Percentiles rank a stretch among this genome's conserved stretches.
Evolutionary conservation across 768 basidiomycete genomes (phyloP).

Genomic region (Lentinula raphanica): DNA sequence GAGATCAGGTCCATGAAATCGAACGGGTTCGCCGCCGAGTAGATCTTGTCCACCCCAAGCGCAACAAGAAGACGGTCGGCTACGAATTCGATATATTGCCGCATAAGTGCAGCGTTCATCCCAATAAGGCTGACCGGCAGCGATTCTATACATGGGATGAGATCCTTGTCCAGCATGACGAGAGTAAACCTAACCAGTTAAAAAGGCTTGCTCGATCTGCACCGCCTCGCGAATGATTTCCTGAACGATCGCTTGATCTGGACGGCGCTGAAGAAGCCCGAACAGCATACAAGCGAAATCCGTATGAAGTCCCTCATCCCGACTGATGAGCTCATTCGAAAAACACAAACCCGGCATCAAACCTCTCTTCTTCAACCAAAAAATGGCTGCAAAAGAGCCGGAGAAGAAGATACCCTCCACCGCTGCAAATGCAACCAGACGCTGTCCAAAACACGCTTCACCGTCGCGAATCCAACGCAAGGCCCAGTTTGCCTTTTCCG

Average conservation of each 20-base stretch:
- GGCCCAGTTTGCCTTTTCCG: constrained; percentile 48
- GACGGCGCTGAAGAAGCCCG: constrained; percentile 53
- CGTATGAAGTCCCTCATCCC: constrained; percentile 84
- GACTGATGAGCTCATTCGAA: constrained; percentile 80
- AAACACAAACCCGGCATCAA: constrained; percentile 85
- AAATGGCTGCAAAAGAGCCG: background rate
- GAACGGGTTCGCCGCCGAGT: no score
- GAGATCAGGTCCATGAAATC: constrained; percentile 70
- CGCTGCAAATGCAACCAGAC: constrained; percentile 50
- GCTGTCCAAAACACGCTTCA: constrained; percentile 40
- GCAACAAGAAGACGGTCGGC: no score
- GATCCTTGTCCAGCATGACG: background rate
- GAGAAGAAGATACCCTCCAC: constrained; percentile 54
- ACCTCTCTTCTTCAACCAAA: constrained; percentile 2
- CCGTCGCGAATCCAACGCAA: constrained; percentile 43
- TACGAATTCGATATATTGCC: no score
- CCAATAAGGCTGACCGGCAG: constrained; percentile 44
- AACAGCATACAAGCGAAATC: constrained; percentile 79
- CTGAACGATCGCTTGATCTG: constrained; percentile 40
- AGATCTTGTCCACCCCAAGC: no score
- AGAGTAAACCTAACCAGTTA: constrained; percentile 16
- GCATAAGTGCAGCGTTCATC: constrained; percentile 45
- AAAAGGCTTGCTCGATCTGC: constrained; percentile 39
- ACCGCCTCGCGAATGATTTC: constrained; percentile 44
- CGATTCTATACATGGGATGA: constrained; percentile 22